A percentile compares a stretch with the other conserved stretches of the same genome.
Conservation (phyloP, 495 filamentous ascomycete species). For the Daldinia bambusicola region DNA sequence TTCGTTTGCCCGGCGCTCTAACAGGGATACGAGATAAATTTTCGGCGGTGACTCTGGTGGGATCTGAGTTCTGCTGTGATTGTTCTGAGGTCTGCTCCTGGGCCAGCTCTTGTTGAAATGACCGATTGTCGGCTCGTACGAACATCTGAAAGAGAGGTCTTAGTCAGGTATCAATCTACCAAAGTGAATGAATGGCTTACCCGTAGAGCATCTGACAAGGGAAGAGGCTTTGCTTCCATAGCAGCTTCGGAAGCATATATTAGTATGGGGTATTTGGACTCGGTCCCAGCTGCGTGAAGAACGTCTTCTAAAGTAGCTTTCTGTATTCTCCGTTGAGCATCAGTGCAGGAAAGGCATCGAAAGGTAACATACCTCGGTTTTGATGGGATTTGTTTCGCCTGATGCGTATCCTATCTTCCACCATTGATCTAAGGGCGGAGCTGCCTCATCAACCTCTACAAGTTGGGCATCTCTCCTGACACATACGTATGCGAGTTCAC, state of each 20-base stretch:
- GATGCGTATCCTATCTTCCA: conserved; percentile 52
- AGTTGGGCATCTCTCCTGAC: conserved; percentile 40
- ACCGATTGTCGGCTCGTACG: conserved; percentile 56
- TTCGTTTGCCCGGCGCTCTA: conserved; percentile 22
- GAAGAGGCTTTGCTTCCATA: conserved; percentile 46
- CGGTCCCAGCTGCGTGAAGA: conserved; percentile 49
- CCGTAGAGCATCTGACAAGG: conserved; percentile 53
- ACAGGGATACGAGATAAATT: conserved; percentile 26
- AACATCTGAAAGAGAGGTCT: conserved; percentile 46
- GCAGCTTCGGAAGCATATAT: conserved; percentile 58
- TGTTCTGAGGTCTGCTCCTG: conserved; percentile 42
- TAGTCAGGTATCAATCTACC: conserved; percentile 1
- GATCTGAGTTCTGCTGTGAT: conserved; percentile 6
- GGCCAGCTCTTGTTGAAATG: conserved; percentile 56
- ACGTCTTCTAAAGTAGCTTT: conserved; percentile 48
- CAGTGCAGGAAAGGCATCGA: not conserved
- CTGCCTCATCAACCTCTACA: conserved; percentile 33
- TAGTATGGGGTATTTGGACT: conserved; percentile 49
- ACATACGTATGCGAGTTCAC: conserved; percentile 53
- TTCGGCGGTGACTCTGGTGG: conserved; percentile 25
- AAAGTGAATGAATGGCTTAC: conserved; percentile 27
- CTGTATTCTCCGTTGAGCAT: conserved; percentile 37
- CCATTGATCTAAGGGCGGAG: conserved; percentile 52
- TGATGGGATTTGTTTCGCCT: conserved; percentile 43
- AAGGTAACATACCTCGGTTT: conserved; percentile 49